These are phyloP conservation scores for Chenopodium album DNA, from an alignment of 148 eudicot genomes.

Conservation along the genomic window DNA sequence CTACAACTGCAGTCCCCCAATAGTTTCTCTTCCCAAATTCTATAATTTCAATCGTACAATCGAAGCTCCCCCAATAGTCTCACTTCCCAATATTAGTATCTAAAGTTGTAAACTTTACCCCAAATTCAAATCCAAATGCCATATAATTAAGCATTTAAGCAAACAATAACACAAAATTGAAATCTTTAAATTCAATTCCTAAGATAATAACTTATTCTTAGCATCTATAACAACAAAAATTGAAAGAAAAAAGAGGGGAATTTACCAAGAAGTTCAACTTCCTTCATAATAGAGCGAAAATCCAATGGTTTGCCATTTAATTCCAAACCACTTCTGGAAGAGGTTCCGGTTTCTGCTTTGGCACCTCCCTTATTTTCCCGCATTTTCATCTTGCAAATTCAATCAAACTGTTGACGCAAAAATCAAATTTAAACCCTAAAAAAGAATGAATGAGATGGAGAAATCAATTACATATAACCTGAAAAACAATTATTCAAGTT, in stretches of 20 bases:
- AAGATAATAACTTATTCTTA: background rate
- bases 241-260: background rate
- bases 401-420: background rate
- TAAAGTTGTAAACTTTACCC: too few species aligned
- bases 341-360: slow-evolving; percentile 17
- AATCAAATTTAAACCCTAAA: background rate
- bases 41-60: too few species aligned
- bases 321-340: slow-evolving; percentile 35
- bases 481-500: too few species aligned
- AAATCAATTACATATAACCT: too few species aligned
- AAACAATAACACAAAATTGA: background rate
- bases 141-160: background rate
- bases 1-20: background rate
- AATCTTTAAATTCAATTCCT: too few species aligned
- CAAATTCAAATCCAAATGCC: too few species aligned
- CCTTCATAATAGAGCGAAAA: slow-evolving; percentile 62
- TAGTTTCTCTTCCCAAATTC: background rate
- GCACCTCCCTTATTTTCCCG: slow-evolving; percentile 33
- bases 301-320: slow-evolving; percentile 48
- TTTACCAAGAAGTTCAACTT: slow-evolving; percentile 63
- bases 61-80: too few species aligned
- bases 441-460: background rate
- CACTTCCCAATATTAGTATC: too few species aligned
- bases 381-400: slow-evolving; percentile 18
- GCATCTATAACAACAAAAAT: too few species aligned